A percentile compares a stretch with the other conserved stretches of the same genome.
These are phyloP conservation scores for Komagataea norvegica DNA, from an alignment of 1,139 yeast species.

Conservation along the genomic window DNA sequence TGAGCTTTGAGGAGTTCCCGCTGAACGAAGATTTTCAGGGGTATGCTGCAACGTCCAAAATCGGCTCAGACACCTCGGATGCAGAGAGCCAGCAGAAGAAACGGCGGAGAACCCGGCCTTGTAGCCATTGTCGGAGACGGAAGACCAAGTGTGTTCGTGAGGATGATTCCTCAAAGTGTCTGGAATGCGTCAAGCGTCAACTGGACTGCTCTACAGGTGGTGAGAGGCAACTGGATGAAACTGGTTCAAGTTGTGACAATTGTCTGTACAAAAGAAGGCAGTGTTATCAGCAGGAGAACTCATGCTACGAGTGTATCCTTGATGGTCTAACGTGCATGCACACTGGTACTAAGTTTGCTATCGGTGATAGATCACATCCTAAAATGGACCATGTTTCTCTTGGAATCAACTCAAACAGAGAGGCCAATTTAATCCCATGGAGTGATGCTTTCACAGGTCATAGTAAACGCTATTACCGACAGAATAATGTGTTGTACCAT, in stretches of 20 bases:
- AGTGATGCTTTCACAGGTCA: neutral
- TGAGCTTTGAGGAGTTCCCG: slow-evolving; percentile 13
- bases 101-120: slow-evolving; percentile 18
- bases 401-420: slow-evolving; percentile 4
- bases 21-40: slow-evolving; percentile 14
- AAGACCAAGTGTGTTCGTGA: slow-evolving; percentile 30
- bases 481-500: neutral
- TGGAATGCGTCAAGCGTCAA: slow-evolving; percentile 18
- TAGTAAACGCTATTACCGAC: neutral
- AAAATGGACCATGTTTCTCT: neutral
- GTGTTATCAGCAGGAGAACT: slow-evolving; percentile 12
- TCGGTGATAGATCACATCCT: neutral
- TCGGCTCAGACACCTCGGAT: neutral
- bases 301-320: slow-evolving; percentile 19
- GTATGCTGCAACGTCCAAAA: slow-evolving; percentile 7
- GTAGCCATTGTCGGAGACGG: slow-evolving; percentile 24
- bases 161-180: slow-evolving; percentile 13
- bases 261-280: slow-evolving; percentile 20
- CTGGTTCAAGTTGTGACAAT: slow-evolving; percentile 15
- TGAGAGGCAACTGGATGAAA: neutral
- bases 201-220: slow-evolving; percentile 7
- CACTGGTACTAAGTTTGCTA: slow-evolving; percentile 1
- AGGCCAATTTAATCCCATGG: slow-evolving; percentile 5
- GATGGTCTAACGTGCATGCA: slow-evolving; percentile 8
- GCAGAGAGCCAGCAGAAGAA: slow-evolving; percentile 1